Base-by-base conservation (phyloP, 2,329 filamentous ascomycete genomes). In the Xylaria sp. region DNA sequence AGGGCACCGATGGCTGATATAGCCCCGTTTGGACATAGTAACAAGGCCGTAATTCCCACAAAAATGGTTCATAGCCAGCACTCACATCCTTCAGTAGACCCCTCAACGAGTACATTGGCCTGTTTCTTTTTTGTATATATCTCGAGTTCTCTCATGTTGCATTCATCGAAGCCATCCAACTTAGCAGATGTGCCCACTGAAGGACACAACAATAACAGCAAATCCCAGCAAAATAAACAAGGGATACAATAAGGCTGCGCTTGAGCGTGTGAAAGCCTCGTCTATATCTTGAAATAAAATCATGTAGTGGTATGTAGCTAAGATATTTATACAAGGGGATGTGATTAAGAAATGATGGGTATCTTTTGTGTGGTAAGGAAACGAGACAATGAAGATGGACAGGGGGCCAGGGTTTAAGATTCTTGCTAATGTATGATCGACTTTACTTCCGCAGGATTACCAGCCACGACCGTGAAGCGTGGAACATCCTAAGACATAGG, bases 401-500 rank as follows among this genome's bases (percentile, higher is more conserved):
- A 33, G 20, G 33, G 4, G 10, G 52, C 33, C 25, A n/a, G 48
- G 39, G 51, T n/a, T 39, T 18, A 8, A 25, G 52, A 46, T 28
- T 25, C 39, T 57, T 64, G 68, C 70, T 69, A 75, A 46, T 72
- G 72, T 60, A 71, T 68, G 52, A 74, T 73, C 60, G 84, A 82
- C 41, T 84, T 79, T 58, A 92, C 83, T 62, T 85, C 85, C 5
- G 90, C 90, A 12, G 91, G 91, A 73, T 93, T 93, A 10, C 91
- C 91, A 49, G 87, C 90, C 15, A 90, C 90, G 62, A 92, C 85
- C n/a, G 86, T 89, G 71, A 90, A 92, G 3, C 87, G 87, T 1
- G 89, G 88, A 12, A 93, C 88, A 80, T 92, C 86, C 84, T 86
- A n/a, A 25, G 15, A 41, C 18, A 28, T 1, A 31, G 12, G 55